Evolutionary conservation across 345 rosid species (phyloP).

Genomic region (Erodium maritimum): DNA sequence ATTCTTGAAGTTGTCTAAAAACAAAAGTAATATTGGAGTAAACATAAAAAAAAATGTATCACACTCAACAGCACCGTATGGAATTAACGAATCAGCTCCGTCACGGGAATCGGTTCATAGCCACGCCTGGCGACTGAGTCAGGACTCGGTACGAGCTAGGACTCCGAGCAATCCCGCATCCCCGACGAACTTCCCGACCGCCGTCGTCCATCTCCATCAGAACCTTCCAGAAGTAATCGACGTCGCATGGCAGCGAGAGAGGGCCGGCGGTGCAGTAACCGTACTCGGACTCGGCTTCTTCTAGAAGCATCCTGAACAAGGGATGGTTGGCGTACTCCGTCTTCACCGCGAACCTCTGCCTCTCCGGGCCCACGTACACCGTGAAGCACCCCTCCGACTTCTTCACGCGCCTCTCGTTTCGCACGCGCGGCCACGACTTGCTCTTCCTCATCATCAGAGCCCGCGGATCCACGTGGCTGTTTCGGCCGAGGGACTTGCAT

Average conservation of each 20-base stretch:
- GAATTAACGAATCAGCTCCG: no score
- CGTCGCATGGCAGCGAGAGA: constrained; percentile 51
- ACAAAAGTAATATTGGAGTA: no score
- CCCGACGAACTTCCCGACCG: constrained; percentile 1
- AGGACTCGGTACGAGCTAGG: constrained; percentile 22
- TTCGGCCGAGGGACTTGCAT: constrained; percentile 31
- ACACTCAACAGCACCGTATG: no score
- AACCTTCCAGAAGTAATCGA: constrained; percentile 34
- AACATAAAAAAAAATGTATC: no score
- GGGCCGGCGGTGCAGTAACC: constrained; percentile 54
- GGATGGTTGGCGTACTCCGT: constrained; percentile 53
- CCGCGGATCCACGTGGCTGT: not conserved
- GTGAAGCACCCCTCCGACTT: constrained; percentile 55
- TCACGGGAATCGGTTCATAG: constrained; percentile 20
- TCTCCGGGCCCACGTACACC: constrained; percentile 51
- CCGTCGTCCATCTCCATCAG: constrained; percentile 21
- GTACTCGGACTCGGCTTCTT: constrained; percentile 60
- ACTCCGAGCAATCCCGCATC: constrained; percentile 23
- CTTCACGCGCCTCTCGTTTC: constrained; percentile 17
- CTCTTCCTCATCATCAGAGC: constrained; percentile 13
- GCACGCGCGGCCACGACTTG: constrained; percentile 19
- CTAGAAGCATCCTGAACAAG: constrained; percentile 40
- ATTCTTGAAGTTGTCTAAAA: no score
- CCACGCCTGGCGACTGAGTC: constrained; percentile 20
- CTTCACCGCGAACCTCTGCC: constrained; percentile 44